Percentiles rank a stretch among this genome's conserved stretches.
Conservation (phyloP, 345 rosid species). For the Kernera saxatilis region DNA sequence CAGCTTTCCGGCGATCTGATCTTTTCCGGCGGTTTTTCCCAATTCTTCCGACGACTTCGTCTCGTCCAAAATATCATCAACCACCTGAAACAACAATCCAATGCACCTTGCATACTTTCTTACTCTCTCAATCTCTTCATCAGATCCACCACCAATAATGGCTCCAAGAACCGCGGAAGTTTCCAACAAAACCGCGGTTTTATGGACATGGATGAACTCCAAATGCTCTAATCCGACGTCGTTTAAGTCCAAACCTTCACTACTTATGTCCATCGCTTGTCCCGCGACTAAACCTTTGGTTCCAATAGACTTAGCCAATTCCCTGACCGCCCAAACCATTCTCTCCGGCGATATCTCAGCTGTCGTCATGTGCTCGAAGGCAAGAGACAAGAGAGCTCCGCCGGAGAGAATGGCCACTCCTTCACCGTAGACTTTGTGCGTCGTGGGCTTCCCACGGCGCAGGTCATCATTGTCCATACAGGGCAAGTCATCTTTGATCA, state of each 20-base stretch:
- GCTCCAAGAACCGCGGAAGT: slow-evolving; percentile 79
- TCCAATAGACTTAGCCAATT: slow-evolving; percentile 65
- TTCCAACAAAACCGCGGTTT: slow-evolving; percentile 75
- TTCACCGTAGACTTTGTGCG: slow-evolving; percentile 50
- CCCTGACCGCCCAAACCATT: slow-evolving; percentile 56
- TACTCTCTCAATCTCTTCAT: slow-evolving; percentile 64
- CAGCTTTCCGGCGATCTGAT: slow-evolving; percentile 61
- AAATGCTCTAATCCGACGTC: slow-evolving; percentile 56
- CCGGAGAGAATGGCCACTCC: slow-evolving; percentile 53
- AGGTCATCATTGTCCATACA: slow-evolving; percentile 69
- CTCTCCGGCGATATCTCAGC: slow-evolving; percentile 32
- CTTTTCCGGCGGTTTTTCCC: slow-evolving; percentile 96
- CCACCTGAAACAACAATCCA: slow-evolving; percentile 89
- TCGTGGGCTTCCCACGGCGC: slow-evolving; percentile 58
- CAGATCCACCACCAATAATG: slow-evolving; percentile 64
- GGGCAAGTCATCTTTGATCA: slow-evolving; percentile 70
- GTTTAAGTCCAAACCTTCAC: slow-evolving; percentile 48
- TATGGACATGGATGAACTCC: slow-evolving; percentile 81
- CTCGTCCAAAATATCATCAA: slow-evolving; percentile 89
- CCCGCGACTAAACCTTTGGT: slow-evolving; percentile 77
- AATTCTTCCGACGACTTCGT: slow-evolving; percentile 76
- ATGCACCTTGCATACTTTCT: slow-evolving; percentile 65
- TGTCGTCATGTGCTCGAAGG: slow-evolving; percentile 44
- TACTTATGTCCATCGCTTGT: slow-evolving; percentile 69
- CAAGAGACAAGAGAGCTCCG: slow-evolving; percentile 52